Base-by-base conservation (phyloP, 768 basidiomycete genomes). In the Tylopilus plumbeoviolaceoides region DNA sequence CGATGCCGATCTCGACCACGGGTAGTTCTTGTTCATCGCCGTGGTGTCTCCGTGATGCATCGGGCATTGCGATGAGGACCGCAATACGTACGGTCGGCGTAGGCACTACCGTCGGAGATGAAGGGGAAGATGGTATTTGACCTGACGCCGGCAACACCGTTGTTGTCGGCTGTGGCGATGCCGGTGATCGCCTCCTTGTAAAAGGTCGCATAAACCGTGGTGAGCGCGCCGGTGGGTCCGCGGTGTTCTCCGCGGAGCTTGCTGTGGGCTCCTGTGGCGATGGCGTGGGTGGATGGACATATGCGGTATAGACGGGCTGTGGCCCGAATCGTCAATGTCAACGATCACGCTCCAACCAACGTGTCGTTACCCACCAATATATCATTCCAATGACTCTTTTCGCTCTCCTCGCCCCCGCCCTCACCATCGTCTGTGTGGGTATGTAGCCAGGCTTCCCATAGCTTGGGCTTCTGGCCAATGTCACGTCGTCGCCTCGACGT, bases 1-100 rank as follows among this genome's bases (percentile, higher is more conserved):
- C 58, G 5, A 71, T 23, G 4, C 72, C 72, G 10, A 73, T 56
- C 57, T 73, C 72, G 5, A 73, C 44, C 30, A 65, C 58, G 5
- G 73, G 73, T 12, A 64, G 62, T n/a, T 59, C 60, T 11, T 36
- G 55, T 28, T 62, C 65, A 30, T 67, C 69, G 14, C 33, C 15
- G 15, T 48, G 10, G 10, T 49, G 55, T 18, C 48, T 52, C 41
- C 21, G 56, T 15, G 55, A 33, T 10, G 27, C 12, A 23, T 27
- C 31, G 18, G 77, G 77, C 77, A 78, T 76, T 5, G 77, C 75
- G 38, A 78, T 73, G 30, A 78, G 63, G 17, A 78, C 74, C 0
- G 73, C 70, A 28, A 78, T 67, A 33, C 66, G 68, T 23, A 78
- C 63, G 41, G 61, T 50, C 31, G 69, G 56, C 44, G 62, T 47